phyloP scores from a whole-genome alignment of 345 rosid species.

The Corchorus olitorius region DNA sequence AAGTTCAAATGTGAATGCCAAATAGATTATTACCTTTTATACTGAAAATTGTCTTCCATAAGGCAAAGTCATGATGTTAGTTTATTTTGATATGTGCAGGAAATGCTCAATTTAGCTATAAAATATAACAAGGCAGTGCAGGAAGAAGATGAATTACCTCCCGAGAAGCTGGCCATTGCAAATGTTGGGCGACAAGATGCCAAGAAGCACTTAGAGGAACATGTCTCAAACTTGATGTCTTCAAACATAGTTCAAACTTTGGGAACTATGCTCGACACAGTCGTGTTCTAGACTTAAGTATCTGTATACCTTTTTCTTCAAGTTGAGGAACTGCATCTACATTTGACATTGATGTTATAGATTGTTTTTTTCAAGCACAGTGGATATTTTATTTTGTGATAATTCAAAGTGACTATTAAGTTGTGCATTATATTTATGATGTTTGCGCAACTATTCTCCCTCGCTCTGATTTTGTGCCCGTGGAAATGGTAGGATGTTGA shows the following conservation, averaged over 20 bases:
- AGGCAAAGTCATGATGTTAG: background rate
- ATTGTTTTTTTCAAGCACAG: background rate
- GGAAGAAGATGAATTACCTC: constrained; percentile 95
- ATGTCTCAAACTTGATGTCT: constrained; percentile 95
- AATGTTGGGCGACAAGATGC: constrained; percentile 99
- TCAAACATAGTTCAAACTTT: constrained; percentile 95
- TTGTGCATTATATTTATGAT: background rate
- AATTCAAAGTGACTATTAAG: background rate
- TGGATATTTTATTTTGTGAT: background rate
- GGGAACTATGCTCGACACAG: constrained; percentile 98
- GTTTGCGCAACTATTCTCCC: background rate
- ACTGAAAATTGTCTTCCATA: background rate
- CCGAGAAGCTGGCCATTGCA: constrained; percentile 90
- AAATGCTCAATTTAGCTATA: constrained; percentile 77
- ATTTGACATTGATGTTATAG: background rate
- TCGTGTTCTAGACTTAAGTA: constrained; percentile 56
- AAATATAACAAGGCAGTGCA: constrained; percentile 98
- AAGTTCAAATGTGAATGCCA: background rate
- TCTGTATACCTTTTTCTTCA: constrained; percentile 2
- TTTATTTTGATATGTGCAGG: constrained; percentile 47
- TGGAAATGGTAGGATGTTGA: background rate
- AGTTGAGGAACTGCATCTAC: background rate
- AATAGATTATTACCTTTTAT: background rate
- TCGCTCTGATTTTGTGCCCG: background rate
- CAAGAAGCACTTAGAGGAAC: constrained; percentile 97